Conservation (phyloP, 306 rosid genomes). For the Trifolium pratense region DNA sequence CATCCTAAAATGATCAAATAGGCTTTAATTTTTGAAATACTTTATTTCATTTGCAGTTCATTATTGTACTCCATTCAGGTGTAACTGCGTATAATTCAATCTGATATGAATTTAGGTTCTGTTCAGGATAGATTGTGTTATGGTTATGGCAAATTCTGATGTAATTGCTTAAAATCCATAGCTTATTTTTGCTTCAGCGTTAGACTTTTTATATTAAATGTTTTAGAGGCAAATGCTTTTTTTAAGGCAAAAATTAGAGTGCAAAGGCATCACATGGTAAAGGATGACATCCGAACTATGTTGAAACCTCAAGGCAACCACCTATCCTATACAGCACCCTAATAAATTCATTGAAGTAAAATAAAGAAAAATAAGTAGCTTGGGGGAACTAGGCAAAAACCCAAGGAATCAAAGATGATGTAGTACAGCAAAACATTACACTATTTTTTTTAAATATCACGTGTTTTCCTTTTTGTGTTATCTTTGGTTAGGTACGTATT, state of each 20-base stretch:
- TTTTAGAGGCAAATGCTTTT: conserved; percentile 1
- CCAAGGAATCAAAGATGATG: too few relatives aligned
- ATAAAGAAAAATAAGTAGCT: too few relatives aligned
- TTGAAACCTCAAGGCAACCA: too few relatives aligned
- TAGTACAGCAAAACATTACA: neutral
- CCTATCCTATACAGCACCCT: too few relatives aligned
- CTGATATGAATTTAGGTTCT: neutral
- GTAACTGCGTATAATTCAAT: neutral
- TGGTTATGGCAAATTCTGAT: neutral
- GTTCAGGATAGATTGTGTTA: conserved; percentile 4
- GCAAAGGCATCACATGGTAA: too few relatives aligned
- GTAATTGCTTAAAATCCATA: neutral
- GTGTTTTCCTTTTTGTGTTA: neutral
- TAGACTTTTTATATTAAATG: neutral
- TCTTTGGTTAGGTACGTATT: neutral
- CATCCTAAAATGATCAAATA: conserved; percentile 10
- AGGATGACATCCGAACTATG: too few relatives aligned
- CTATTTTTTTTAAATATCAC: neutral
- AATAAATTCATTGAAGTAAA: too few relatives aligned
- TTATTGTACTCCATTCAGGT: neutral
- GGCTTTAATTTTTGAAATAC: neutral
- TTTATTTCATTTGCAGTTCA: neutral
- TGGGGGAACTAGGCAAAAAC: too few relatives aligned
- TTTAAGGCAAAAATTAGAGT: too few relatives aligned
- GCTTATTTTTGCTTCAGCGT: neutral